Evolutionary conservation across 2,329 filamentous ascomycete genomes (phyloP), one percentile per base, ranked within the genome.

Genomic region (Aspergillus sojae): DNA sequence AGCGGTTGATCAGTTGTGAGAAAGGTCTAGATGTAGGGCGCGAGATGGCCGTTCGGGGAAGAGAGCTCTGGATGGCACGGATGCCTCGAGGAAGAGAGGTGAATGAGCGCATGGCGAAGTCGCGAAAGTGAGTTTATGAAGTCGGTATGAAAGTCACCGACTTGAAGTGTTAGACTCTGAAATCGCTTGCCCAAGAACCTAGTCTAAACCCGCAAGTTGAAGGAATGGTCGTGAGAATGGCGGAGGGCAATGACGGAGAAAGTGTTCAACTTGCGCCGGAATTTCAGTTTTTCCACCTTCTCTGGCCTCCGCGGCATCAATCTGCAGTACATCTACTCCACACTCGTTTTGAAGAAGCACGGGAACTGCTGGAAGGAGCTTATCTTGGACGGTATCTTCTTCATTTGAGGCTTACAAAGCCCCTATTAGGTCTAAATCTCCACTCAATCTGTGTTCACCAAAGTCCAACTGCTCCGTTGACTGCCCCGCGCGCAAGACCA

Each of bases 231-330:
- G 30, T 32, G 28, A 21, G 19, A 52, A 41, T 48, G 55, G 58
- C 48, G 56, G 41, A 58, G 56, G 34, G n/a, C 30, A 50, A 60
- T 23, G 21, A 45, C 60, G 36, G 54, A 43, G 54, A 61, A 61
- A 52, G 63, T 60, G 63, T 67, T 61, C 66, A 64, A 66, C 65
- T 67, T 70, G 66, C 63, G 67, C 65, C 72, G 72, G 72, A 69
- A 26, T 58, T 68, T 59, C 34, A 26, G 58, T 75, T 75, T 58
- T 70, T 73, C 72, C 71, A 65, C 60, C 62, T 62, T 57, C 55
- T 66, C 39, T 58, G 54, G 30, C 58, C 68, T 67, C 70, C 66
- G 67, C 70, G 69, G 67, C 58, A 30, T 54, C 52, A 39, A 26
- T 55, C 34, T 26, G 30, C 52, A 16, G 16, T 2, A 56, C 54